Conservation (phyloP, 192 early-diverging fungal genomes). For the Coemansia reversa region DNA sequence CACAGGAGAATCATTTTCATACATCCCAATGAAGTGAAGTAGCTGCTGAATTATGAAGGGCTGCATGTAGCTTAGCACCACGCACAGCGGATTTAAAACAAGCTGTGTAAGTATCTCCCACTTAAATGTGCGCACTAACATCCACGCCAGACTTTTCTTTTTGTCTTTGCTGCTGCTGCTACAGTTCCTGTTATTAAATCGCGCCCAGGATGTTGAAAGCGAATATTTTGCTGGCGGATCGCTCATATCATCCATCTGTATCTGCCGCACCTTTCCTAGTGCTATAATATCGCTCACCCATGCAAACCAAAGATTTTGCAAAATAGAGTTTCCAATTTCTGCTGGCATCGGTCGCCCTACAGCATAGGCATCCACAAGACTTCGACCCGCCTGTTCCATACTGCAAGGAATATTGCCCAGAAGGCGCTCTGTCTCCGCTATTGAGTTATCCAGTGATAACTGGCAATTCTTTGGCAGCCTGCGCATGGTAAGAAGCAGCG, state of each 20-base stretch:
- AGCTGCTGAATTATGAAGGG: slow-evolving; percentile 62
- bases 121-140: slow-evolving; percentile 37
- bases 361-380: neutral
- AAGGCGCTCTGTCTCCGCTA: neutral
- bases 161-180: neutral
- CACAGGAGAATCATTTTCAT: slow-evolving; percentile 28
- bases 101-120: slow-evolving; percentile 43
- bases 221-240: slow-evolving; percentile 15
- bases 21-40: slow-evolving; percentile 48
- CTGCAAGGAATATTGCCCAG: neutral
- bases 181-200: slow-evolving; percentile 11
- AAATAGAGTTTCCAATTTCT: slow-evolving; percentile 26
- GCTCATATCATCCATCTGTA: slow-evolving; percentile 22
- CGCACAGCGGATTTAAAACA: slow-evolving; percentile 30
- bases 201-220: slow-evolving; percentile 6
- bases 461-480: slow-evolving; percentile 2
- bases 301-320: slow-evolving; percentile 29
- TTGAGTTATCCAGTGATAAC: neutral
- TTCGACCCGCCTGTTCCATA: neutral
- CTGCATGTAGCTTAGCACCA: slow-evolving; percentile 46
- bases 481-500: slow-evolving; percentile 24
- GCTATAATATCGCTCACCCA: slow-evolving; percentile 29
- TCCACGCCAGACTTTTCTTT: slow-evolving; percentile 13
- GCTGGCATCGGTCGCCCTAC: slow-evolving; percentile 10
- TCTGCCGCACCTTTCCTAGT: slow-evolving; percentile 13